Evolutionary conservation across 2,329 filamentous ascomycete genomes (phyloP).

Genomic region (Aureobasidium sp.): DNA sequence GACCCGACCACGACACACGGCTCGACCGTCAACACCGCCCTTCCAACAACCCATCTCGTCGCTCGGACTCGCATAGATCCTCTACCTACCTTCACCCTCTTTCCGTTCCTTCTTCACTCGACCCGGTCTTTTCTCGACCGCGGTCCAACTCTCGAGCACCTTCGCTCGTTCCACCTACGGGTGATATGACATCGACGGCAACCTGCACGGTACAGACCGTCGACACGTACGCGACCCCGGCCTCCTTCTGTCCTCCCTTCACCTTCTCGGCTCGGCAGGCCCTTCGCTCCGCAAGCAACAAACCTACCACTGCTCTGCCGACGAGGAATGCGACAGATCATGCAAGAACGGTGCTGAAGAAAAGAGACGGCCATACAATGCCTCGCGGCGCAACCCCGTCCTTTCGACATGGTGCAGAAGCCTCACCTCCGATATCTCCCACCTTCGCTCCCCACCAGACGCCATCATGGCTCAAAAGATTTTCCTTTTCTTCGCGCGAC

Average conservation of each 20-base stretch:
- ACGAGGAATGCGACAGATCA: conserved; percentile 16
- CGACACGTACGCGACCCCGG: conserved; percentile 16
- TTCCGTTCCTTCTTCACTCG: background rate
- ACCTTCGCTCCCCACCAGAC: conserved; percentile 7
- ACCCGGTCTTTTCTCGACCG: background rate
- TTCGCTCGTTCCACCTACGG: conserved; percentile 1
- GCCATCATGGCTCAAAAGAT: conserved; percentile 11
- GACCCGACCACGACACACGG: conserved; percentile 33
- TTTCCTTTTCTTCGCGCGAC: conserved; percentile 24
- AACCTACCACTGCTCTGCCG: background rate
- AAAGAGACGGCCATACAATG: conserved; percentile 13
- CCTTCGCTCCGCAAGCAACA: conserved; percentile 14
- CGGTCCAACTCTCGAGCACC: background rate
- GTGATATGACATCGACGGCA: conserved; percentile 19
- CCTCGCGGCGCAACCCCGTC: conserved; percentile 1
- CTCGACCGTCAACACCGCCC: background rate
- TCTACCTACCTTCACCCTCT: background rate
- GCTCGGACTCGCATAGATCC: conserved; percentile 6
- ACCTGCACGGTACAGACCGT: conserved; percentile 19
- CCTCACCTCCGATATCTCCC: conserved; percentile 13
- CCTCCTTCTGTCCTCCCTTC: conserved; percentile 16
- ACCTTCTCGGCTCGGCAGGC: conserved; percentile 15
- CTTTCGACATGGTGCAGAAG: background rate
- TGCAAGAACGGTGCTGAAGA: conserved; percentile 16
- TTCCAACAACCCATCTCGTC: background rate